phyloP scores from a whole-genome alignment of 2,329 filamentous ascomycete genomes.

The Colletotrichum sp. region DNA sequence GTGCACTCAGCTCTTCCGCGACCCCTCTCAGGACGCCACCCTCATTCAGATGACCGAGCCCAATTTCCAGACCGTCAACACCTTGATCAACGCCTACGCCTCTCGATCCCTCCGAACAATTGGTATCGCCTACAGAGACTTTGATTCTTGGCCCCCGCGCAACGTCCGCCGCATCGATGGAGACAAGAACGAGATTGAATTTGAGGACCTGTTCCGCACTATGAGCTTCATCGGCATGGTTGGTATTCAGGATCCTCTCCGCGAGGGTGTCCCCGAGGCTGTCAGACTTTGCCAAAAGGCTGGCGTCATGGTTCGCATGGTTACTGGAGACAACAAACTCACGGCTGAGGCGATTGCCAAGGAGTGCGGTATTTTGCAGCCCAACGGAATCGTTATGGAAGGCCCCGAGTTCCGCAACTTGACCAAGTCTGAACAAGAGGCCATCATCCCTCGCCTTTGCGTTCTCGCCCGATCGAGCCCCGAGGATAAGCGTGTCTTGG shows the following conservation, averaged over 20 bases:
- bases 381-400: constrained; percentile 75
- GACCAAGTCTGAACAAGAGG: constrained; percentile 66
- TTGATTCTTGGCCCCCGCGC: constrained; percentile 81
- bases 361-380: constrained; percentile 77
- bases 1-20: constrained; percentile 55
- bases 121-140: constrained; percentile 82
- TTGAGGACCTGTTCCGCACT: constrained; percentile 69
- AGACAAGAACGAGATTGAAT: constrained; percentile 64
- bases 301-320: constrained; percentile 83
- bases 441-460: constrained; percentile 71
- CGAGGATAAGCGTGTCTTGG: constrained; percentile 77
- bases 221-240: constrained; percentile 75
- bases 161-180: constrained; percentile 58
- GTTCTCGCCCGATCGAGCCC: constrained; percentile 78
- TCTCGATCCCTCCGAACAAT: constrained; percentile 83
- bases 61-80: constrained; percentile 62
- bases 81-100: constrained; percentile 79
- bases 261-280: constrained; percentile 75
- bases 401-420: constrained; percentile 80
- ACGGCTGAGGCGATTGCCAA: constrained; percentile 80
- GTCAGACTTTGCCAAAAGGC: constrained; percentile 76
- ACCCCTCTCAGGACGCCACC: constrained; percentile 51
- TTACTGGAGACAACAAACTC: constrained; percentile 81
- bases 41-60: constrained; percentile 52
- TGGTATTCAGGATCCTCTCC: constrained; percentile 82